Conservation (phyloP, 2,329 filamentous ascomycete genomes). For the Aspergillus pseudoglaucus region DNA sequence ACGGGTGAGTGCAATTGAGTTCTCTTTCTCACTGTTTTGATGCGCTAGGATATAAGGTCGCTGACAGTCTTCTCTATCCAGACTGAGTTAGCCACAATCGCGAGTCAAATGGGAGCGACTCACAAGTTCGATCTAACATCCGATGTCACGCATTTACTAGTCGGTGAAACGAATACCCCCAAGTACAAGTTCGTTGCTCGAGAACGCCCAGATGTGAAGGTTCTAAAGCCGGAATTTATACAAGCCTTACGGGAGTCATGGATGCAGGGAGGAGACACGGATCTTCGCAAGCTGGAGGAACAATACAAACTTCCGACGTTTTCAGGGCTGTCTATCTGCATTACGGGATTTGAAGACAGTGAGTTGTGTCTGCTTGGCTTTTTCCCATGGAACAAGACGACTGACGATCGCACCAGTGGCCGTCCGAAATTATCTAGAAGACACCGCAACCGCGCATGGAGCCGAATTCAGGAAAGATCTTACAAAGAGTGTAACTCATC, state of each 20-base stretch:
- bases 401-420: too few species aligned
- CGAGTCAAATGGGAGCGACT: slow-evolving; percentile 73
- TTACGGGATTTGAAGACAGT: slow-evolving; percentile 66
- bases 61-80: slow-evolving; percentile 14
- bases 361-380: too few species aligned
- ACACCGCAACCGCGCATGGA: slow-evolving; percentile 62
- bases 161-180: slow-evolving; percentile 79
- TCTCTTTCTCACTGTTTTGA: background rate
- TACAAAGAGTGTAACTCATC: slow-evolving; percentile 76
- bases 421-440: slow-evolving; percentile 64
- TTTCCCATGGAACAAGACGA: too few species aligned
- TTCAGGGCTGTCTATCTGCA: slow-evolving; percentile 54
- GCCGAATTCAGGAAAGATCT: slow-evolving; percentile 84
- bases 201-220: slow-evolving; percentile 76
- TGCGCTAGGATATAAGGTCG: background rate
- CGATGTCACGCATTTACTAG: slow-evolving; percentile 89
- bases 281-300: slow-evolving; percentile 63
- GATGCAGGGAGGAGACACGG: slow-evolving; percentile 70
- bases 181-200: slow-evolving; percentile 96
- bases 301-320: slow-evolving; percentile 43
- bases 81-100: slow-evolving; percentile 41
- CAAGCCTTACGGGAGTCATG: slow-evolving; percentile 71
- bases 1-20: slow-evolving; percentile 51
- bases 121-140: slow-evolving; percentile 92
- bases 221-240: slow-evolving; percentile 78